Percentiles rank a stretch among this genome's conserved stretches.
These are phyloP conservation scores for Ascosphaera apis DNA, from an alignment of 2,329 filamentous ascomycete species.

Conservation along the genomic window DNA sequence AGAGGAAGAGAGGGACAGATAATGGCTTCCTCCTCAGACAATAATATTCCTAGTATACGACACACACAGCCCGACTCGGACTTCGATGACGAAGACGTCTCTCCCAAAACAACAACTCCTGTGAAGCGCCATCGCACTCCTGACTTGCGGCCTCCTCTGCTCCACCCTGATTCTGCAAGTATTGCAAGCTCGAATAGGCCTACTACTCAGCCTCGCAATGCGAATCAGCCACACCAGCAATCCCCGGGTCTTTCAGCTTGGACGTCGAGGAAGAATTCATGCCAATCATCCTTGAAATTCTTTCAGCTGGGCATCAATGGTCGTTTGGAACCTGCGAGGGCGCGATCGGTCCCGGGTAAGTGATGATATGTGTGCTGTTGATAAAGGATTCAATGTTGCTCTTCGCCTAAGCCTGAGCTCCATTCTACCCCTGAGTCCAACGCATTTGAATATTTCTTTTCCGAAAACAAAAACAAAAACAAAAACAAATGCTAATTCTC, in stretches of 20 bases:
- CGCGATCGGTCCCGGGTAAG: constrained; percentile 2
- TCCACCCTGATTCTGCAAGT: neutral
- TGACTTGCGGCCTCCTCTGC: neutral
- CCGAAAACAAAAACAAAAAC: too few relatives aligned
- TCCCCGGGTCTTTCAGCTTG: neutral
- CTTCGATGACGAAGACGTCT: neutral
- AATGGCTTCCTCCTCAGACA: neutral
- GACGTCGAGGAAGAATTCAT: neutral
- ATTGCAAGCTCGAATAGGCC: neutral
- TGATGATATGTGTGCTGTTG: neutral
- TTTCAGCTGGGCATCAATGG: neutral
- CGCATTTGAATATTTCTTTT: too few relatives aligned
- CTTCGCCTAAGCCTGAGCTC: neutral
- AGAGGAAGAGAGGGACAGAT: too few relatives aligned
- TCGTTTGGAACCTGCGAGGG: neutral
- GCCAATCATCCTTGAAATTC: neutral
- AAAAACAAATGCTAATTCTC: too few relatives aligned
- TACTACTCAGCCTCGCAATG: neutral
- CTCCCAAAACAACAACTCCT: neutral
- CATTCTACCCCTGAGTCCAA: too few relatives aligned
- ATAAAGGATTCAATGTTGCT: neutral
- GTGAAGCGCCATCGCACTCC: neutral
- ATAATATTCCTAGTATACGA: neutral
- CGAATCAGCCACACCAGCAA: neutral
- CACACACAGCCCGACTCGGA: neutral